Evolutionary conservation across 1,139 yeast genomes (phyloP).

Genomic region (Geotrichum candidum): DNA sequence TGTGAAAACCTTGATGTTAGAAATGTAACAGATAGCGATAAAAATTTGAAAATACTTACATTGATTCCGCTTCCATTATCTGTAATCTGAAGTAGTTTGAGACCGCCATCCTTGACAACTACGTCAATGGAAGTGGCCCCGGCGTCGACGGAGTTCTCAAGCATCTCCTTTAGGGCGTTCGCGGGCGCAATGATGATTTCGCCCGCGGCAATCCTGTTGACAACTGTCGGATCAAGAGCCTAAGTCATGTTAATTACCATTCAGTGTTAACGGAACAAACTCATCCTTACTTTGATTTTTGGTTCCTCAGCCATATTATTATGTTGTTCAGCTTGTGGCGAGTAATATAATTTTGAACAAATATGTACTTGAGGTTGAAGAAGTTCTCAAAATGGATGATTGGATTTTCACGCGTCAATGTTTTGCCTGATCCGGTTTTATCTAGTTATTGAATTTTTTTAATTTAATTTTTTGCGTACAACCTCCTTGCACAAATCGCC

Average conservation of each 20-base stretch:
- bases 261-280: not conserved
- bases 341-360: not conserved
- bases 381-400: not conserved
- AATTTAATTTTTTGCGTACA: not conserved
- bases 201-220: conserved; percentile 93
- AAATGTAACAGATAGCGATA: not conserved
- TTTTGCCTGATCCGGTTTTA: not conserved
- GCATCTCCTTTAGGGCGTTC: conserved; percentile 70
- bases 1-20: conserved; percentile 34
- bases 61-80: conserved; percentile 78
- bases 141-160: conserved; percentile 80
- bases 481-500: not conserved
- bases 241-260: conserved; percentile 18
- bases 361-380: not conserved
- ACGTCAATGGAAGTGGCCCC: conserved; percentile 57
- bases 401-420: not conserved
- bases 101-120: conserved; percentile 58
- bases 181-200: conserved; percentile 93
- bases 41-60: not conserved
- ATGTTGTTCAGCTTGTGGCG: not conserved
- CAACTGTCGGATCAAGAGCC: conserved; percentile 59
- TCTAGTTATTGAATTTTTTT: not conserved
- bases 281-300: conserved; percentile 13
- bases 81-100: conserved; percentile 53
- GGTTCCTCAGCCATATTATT: not conserved